Evolutionary conservation across 257 asterid genomes (phyloP).

Genomic region (Paraleonurus japonicus): DNA sequence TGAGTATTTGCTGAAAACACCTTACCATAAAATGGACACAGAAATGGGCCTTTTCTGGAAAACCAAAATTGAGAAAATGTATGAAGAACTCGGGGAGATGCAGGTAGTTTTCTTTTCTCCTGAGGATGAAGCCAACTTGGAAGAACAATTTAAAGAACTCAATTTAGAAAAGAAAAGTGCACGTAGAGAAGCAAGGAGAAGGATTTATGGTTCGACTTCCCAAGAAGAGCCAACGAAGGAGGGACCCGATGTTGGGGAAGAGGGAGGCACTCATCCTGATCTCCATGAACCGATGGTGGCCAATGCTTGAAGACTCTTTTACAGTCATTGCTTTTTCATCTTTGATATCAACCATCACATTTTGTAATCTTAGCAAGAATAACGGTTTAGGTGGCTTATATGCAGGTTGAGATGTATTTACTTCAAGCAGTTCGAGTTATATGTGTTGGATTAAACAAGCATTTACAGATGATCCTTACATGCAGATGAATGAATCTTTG

Average conservation of each 20-base stretch:
- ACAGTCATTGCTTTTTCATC: neutral
- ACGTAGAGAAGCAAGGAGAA: conserved; percentile 74
- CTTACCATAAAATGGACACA: conserved; percentile 85
- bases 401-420: neutral
- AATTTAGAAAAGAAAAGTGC: conserved; percentile 52
- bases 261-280: conserved; percentile 29
- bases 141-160: conserved; percentile 52
- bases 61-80: conserved; percentile 81
- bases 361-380: conserved; percentile 19
- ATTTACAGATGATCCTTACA: neutral
- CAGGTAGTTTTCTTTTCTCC: conserved; percentile 83
- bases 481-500: neutral
- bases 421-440: neutral
- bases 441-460: neutral
- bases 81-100: conserved; percentile 85
- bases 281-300: conserved; percentile 56
- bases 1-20: conserved; percentile 90
- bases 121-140: conserved; percentile 68
- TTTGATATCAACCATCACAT: neutral
- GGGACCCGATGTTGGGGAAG: conserved; percentile 34
- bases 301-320: conserved; percentile 46
- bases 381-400: conserved; percentile 1
- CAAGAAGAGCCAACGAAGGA: conserved; percentile 40
- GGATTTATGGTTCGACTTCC: conserved; percentile 57
- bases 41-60: conserved; percentile 91